phyloP scores from a whole-genome alignment of 164 flowering plant species.

The Piper betle region DNA sequence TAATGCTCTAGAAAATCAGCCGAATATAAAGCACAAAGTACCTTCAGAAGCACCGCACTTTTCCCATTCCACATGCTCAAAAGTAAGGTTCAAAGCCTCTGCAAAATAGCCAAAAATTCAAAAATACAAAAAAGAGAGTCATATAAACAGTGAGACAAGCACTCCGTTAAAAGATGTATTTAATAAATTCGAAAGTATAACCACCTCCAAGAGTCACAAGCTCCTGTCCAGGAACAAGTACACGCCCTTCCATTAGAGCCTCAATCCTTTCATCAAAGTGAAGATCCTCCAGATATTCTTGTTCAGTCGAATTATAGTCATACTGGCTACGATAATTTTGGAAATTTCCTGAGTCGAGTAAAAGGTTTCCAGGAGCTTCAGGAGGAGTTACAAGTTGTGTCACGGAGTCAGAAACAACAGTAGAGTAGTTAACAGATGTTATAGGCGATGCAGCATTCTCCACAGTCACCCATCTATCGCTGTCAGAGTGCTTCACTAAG shows the following conservation, averaged over 20 bases:
- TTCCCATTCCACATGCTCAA: slow-evolving; percentile 44
- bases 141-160: not conserved
- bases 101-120: slow-evolving; percentile 21
- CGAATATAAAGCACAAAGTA: slow-evolving; percentile 13
- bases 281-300: slow-evolving; percentile 34
- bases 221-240: slow-evolving; percentile 63
- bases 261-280: slow-evolving; percentile 75
- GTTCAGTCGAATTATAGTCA: slow-evolving; percentile 13
- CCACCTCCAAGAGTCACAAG: slow-evolving; percentile 76
- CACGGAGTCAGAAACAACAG: slow-evolving; percentile 56
- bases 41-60: slow-evolving; percentile 43
- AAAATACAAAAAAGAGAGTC: not conserved
- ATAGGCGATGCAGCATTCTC: slow-evolving; percentile 93
- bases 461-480: slow-evolving; percentile 88
- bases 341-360: slow-evolving; percentile 51
- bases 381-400: slow-evolving; percentile 82
- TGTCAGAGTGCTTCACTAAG: slow-evolving; percentile 68
- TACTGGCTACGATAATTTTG: slow-evolving; percentile 14
- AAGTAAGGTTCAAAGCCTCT: slow-evolving; percentile 57
- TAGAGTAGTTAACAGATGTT: slow-evolving; percentile 37
- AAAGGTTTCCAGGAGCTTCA: slow-evolving; percentile 87
- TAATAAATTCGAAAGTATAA: slow-evolving; percentile 27
- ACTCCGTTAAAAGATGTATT: not conserved
- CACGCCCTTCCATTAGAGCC: slow-evolving; percentile 46
- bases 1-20: not conserved